These are phyloP conservation scores for Rhodamnia argentea DNA, from an alignment of 345 rosid genomes.

Conservation along the genomic window DNA sequence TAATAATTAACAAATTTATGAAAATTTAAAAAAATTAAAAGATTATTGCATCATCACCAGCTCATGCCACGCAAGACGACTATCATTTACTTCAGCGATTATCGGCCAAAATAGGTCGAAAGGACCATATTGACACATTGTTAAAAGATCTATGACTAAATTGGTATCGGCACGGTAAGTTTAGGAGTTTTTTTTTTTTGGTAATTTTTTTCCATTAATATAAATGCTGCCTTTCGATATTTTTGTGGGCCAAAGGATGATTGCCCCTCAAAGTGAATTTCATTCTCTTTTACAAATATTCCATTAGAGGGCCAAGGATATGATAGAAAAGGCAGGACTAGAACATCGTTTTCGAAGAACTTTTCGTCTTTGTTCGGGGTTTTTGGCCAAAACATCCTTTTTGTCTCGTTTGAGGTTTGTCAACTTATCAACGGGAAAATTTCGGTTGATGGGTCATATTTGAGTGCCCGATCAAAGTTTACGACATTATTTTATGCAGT, in stretches of 20 bases:
- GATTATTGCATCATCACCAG: no score
- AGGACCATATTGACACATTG: no score
- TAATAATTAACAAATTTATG: no score
- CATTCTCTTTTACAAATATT: background rate
- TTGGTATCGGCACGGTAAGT: no score
- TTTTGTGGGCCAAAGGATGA: background rate
- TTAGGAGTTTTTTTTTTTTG: no score
- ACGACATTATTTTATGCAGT: background rate
- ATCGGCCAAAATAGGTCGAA: no score
- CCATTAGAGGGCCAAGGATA: background rate
- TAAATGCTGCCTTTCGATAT: background rate
- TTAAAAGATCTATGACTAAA: no score
- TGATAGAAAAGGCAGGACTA: background rate
- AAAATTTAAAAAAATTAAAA: no score
- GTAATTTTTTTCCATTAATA: no score
- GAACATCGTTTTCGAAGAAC: background rate
- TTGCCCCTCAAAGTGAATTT: background rate
- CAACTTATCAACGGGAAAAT: background rate
- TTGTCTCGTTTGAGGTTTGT: background rate
- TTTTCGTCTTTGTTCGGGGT: background rate
- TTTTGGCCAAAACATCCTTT: background rate
- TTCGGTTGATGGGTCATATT: background rate
- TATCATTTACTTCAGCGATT: no score
- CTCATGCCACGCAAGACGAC: no score
- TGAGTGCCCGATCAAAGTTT: background rate